These are phyloP conservation scores for Raphanus raphanistrum DNA, from an alignment of 345 rosid species.

Conservation along the genomic window DNA sequence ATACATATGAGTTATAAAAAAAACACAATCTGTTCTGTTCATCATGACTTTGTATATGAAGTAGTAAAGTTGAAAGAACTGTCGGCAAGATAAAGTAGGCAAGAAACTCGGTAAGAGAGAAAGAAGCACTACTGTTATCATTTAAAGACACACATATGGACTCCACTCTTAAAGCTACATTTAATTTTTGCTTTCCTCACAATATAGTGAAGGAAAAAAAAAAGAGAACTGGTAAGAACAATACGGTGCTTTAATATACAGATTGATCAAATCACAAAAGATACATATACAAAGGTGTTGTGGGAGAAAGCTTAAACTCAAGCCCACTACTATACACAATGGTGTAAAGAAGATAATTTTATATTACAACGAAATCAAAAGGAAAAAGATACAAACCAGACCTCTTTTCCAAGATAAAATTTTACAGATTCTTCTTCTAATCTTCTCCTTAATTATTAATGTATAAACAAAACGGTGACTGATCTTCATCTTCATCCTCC, in stretches of 20 bases:
- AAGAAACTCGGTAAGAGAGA: neutral
- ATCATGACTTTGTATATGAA: neutral
- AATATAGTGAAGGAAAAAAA: neutral
- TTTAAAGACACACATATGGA: neutral
- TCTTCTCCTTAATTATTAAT: constrained; percentile 21
- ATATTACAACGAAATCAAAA: constrained; percentile 25
- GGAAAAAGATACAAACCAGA: constrained; percentile 19
- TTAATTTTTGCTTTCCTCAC: neutral
- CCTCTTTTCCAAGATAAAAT: constrained; percentile 1
- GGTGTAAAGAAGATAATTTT: constrained; percentile 4
- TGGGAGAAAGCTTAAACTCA: neutral
- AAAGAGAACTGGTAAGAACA: neutral
- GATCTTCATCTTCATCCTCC: constrained; percentile 22
- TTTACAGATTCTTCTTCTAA: constrained; percentile 24
- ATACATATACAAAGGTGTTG: constrained; percentile 3
- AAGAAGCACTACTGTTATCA: neutral
- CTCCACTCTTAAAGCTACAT: neutral
- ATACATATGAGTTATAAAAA: neutral
- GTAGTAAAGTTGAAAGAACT: neutral
- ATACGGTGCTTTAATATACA: neutral
- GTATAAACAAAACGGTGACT: neutral
- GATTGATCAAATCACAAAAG: neutral
- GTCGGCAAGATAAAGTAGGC: neutral
- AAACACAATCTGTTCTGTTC: neutral
- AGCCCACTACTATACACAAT: constrained; percentile 7